phyloP scores from a whole-genome alignment of 1,284 basidiomycete species.

The Malassezia arunalokei region DNA sequence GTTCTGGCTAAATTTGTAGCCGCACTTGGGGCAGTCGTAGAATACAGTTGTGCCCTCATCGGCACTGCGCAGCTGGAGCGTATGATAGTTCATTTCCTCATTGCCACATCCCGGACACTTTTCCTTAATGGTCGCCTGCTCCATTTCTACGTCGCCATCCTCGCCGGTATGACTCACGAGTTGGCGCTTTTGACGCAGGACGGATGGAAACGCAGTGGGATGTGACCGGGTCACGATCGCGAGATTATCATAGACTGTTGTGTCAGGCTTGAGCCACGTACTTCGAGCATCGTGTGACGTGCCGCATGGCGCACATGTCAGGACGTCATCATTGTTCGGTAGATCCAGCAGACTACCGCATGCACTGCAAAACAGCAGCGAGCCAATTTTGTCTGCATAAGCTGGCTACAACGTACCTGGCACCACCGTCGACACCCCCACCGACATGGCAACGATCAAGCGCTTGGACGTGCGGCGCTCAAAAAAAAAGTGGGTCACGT shows the following conservation, averaged over 20 bases:
- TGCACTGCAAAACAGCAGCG: slow-evolving; percentile 79
- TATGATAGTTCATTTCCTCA: slow-evolving; percentile 48
- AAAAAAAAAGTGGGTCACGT: slow-evolving; percentile 14
- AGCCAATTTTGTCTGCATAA: slow-evolving; percentile 53
- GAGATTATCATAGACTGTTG: slow-evolving; percentile 77
- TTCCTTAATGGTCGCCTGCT: slow-evolving; percentile 62
- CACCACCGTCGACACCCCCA: neutral
- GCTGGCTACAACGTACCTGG: neutral
- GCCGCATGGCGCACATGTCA: slow-evolving; percentile 77
- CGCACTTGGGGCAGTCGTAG: slow-evolving; percentile 46
- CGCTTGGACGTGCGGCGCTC: neutral
- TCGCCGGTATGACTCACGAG: slow-evolving; percentile 54
- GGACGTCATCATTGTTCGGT: slow-evolving; percentile 63
- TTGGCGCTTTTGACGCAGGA: slow-evolving; percentile 73
- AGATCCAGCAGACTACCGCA: slow-evolving; percentile 81
- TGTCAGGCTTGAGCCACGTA: slow-evolving; percentile 14
- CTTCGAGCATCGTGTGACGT: slow-evolving; percentile 58
- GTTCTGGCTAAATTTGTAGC: slow-evolving; percentile 44
- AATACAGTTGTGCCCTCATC: slow-evolving; percentile 48
- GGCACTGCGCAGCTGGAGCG: slow-evolving; percentile 48
- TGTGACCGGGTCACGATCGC: slow-evolving; percentile 80
- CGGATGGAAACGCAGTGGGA: slow-evolving; percentile 84
- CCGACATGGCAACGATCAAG: slow-evolving; percentile 1
- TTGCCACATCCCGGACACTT: slow-evolving; percentile 76
- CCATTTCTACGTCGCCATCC: slow-evolving; percentile 20